Evolutionary conservation across 768 basidiomycete genomes (phyloP).

Genomic region (Tremella yokohamensis): DNA sequence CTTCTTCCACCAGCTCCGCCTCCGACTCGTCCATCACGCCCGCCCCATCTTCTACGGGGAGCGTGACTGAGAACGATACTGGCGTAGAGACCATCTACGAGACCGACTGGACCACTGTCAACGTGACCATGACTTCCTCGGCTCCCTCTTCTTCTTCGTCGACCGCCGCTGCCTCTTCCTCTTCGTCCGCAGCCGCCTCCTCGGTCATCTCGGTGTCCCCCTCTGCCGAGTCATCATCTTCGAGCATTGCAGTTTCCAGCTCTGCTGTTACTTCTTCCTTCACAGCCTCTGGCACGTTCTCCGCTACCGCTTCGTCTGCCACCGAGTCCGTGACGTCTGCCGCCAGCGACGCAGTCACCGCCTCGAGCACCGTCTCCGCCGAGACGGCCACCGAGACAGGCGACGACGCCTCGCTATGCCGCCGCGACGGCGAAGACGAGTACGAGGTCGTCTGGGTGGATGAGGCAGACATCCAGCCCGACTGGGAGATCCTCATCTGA

Average conservation of each 20-base stretch:
- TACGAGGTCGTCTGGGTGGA: conserved; percentile 35
- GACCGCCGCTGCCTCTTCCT: conserved; percentile 15
- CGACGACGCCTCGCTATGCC: neutral
- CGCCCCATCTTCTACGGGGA: conserved; percentile 6
- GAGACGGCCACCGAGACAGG: neutral
- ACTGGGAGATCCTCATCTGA: conserved; percentile 24
- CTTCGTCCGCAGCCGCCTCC: conserved; percentile 1
- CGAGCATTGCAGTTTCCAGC: neutral
- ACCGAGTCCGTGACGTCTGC: neutral
- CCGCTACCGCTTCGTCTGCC: conserved; percentile 4
- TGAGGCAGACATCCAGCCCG: conserved; percentile 26
- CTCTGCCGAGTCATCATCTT: neutral
- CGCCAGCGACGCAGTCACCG: neutral
- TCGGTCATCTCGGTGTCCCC: conserved; percentile 1
- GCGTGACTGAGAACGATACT: conserved; percentile 29
- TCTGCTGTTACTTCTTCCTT: conserved; percentile 2
- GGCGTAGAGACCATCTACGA: conserved; percentile 38
- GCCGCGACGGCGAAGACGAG: conserved; percentile 18
- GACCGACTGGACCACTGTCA: conserved; percentile 33
- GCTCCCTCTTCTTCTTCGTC: conserved; percentile 6
- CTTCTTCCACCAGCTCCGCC: conserved; percentile 16
- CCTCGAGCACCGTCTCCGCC: conserved; percentile 8
- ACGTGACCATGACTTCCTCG: conserved; percentile 43
- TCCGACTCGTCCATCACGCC: conserved; percentile 28
- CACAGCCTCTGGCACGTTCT: conserved; percentile 9